Evolutionary conservation across 805 yeast genomes (phyloP).

Genomic region (Yamadazyma tumulicola): DNA sequence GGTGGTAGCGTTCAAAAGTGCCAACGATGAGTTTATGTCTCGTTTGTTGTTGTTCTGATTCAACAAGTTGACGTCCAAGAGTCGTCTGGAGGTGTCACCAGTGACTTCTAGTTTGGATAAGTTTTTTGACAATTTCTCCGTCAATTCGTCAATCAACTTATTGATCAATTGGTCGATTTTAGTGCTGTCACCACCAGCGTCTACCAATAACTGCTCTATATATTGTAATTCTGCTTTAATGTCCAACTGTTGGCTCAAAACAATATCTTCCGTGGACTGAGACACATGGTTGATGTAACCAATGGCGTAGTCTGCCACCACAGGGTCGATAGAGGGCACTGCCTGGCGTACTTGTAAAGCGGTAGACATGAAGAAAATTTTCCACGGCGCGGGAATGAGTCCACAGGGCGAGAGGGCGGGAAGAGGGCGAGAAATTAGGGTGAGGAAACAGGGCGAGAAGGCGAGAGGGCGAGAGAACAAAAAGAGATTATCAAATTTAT

Average conservation of each 20-base stretch:
- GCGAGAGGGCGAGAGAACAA: too few species aligned
- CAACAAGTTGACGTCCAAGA: constrained; percentile 73
- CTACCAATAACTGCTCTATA: constrained; percentile 57
- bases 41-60: constrained; percentile 55
- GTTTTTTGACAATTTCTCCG: constrained; percentile 57
- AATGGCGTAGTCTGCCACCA: constrained; percentile 84
- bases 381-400: not conserved
- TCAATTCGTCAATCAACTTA: constrained; percentile 46
- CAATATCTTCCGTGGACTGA: constrained; percentile 75
- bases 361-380: constrained; percentile 30
- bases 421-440: too few species aligned
- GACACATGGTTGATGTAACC: constrained; percentile 87
- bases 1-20: constrained; percentile 69
- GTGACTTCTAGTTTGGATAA: constrained; percentile 72
- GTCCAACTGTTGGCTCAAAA: constrained; percentile 69
- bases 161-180: constrained; percentile 50
- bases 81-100: constrained; percentile 85
- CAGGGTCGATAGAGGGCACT: constrained; percentile 79
- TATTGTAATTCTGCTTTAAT: constrained; percentile 66
- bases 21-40: constrained; percentile 72
- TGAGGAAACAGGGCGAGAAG: too few species aligned
- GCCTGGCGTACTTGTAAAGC: constrained; percentile 74
- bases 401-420: too few species aligned
- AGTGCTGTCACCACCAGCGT: constrained; percentile 76
- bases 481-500: too few species aligned